Evolutionary conservation across 2,329 filamentous ascomycete species (phyloP), one percentile per base, ranked within the genome.

Genomic region (Teratosphaeriaceae sp.): DNA sequence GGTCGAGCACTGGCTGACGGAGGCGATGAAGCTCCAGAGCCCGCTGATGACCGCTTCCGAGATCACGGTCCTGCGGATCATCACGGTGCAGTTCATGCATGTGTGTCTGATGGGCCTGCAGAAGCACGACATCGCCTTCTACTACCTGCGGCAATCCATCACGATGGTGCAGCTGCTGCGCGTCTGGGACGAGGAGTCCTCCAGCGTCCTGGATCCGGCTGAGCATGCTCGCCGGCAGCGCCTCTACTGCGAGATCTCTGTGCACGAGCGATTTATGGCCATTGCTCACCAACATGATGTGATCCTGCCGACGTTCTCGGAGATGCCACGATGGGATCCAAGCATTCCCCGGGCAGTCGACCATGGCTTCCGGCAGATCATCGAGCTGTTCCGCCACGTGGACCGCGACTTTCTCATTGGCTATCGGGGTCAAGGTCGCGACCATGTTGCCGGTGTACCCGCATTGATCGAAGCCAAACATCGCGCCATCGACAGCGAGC

Each of bases 221-320:
- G 44, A 49, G 29, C 27, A 43, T 21, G 35, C 42, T 48, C 30
- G 38, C 27, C 18, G 40, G 22, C 40, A 39, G 20, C 41, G 36
- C 23, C 29, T 41, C 7, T 47, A 42, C 33, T 47, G 41, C 20
- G 29, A 33, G 8, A 29, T 46, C 6, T 39, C 42, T 11, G 35
- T 40, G 19, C 11, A 37, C 15, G 34, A 37, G 41, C 19, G 15
- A 29, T 43, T 3, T 23, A 13, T 2, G 4, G 11, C 22, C 16
- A 22, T 36, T 13, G 12, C 33, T 23, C 4, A 24, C 15, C 24
- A 29, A n/a, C 16, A 19, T 21, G 23, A 11, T 27, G 29, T 33
- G 5, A 41, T 27, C 6, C 20, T 24, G 49, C 50, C 11, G 46
- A 47, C 15, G 63, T 72, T 3, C 68, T 64, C 1, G 57, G 60